A percentile compares a stretch with the other conserved stretches of the same genome.
These are phyloP conservation scores for Linum lewisii DNA, from an alignment of 345 rosid species.

Conservation along the genomic window DNA sequence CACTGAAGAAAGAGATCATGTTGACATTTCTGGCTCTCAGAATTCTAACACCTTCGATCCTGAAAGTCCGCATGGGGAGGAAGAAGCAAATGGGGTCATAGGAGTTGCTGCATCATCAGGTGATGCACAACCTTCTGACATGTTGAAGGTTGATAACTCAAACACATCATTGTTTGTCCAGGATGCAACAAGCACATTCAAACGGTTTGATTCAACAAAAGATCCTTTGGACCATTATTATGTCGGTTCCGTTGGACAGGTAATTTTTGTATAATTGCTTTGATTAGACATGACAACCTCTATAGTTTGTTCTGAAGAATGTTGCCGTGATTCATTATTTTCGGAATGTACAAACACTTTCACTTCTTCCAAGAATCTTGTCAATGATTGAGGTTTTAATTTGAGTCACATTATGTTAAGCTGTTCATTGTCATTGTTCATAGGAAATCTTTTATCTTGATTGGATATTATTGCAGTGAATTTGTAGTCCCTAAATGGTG, in stretches of 20 bases:
- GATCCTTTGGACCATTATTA: slow-evolving; percentile 84
- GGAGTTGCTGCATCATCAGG: slow-evolving; percentile 25
- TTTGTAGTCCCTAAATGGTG: no score
- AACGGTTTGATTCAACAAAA: slow-evolving; percentile 64
- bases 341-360: no score
- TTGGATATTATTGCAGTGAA: no score
- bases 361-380: no score
- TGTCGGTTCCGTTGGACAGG: slow-evolving; percentile 60
- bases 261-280: slow-evolving; percentile 10
- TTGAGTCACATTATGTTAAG: no score
- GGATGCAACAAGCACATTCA: slow-evolving; percentile 38
- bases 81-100: slow-evolving; percentile 21
- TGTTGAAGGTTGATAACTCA: slow-evolving; percentile 29
- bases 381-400: no score
- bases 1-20: slow-evolving; percentile 28
- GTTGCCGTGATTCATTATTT: no score
- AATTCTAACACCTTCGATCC: slow-evolving; percentile 29
- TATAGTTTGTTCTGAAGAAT: no score
- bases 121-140: slow-evolving; percentile 23
- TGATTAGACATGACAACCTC: neutral
- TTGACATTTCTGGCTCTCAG: slow-evolving; percentile 36
- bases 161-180: slow-evolving; percentile 24
- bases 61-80: slow-evolving; percentile 23
- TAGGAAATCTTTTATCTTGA: no score
- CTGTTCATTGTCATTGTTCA: no score